Conservation (phyloP, 2,329 filamentous ascomycete genomes). For the Penicillium nordicum region DNA sequence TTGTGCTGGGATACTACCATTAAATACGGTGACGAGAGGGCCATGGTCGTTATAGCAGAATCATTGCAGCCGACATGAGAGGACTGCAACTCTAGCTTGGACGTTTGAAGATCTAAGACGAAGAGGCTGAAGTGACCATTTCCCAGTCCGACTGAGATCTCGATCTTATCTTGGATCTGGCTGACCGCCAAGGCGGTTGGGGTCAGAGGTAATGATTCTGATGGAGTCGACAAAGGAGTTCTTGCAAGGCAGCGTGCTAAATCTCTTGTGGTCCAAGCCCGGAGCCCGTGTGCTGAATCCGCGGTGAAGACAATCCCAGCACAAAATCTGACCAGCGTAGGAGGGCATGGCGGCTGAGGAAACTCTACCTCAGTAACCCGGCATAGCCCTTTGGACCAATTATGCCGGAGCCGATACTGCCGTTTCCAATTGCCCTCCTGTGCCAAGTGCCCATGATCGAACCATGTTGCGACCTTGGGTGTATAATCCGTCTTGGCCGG, state of each 20-base stretch:
- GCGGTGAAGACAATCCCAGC: conserved; percentile 76
- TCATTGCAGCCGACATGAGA: conserved; percentile 60
- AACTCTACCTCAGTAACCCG: conserved; percentile 74
- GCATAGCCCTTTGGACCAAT: conserved; percentile 83
- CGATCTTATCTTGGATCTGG: conserved; percentile 47
- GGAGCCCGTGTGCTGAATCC: conserved; percentile 65
- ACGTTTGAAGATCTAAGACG: conserved; percentile 50
- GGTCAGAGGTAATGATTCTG: conserved; percentile 60
- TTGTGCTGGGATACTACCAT: conserved; percentile 74
- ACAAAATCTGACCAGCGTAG: conserved; percentile 70
- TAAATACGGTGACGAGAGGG: conserved; percentile 71
- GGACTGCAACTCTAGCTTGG: conserved; percentile 51
- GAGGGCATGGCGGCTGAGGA: conserved; percentile 53
- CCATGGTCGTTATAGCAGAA: conserved; percentile 66
- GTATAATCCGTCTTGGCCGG: conserved; percentile 48
- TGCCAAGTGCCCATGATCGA: conserved; percentile 58
- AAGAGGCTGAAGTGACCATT: conserved; percentile 72
- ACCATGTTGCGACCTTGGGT: conserved; percentile 58
- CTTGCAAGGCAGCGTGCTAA: conserved; percentile 59
- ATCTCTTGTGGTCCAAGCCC: conserved; percentile 70
- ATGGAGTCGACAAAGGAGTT: conserved; percentile 28
- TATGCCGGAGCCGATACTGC: conserved; percentile 83
- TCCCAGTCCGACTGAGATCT: conserved; percentile 66
- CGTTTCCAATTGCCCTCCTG: conserved; percentile 72
- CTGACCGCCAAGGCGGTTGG: conserved; percentile 53